These are phyloP conservation scores for Gynochthodes officinalis DNA, from an alignment of 257 asterid genomes.

Conservation along the genomic window DNA sequence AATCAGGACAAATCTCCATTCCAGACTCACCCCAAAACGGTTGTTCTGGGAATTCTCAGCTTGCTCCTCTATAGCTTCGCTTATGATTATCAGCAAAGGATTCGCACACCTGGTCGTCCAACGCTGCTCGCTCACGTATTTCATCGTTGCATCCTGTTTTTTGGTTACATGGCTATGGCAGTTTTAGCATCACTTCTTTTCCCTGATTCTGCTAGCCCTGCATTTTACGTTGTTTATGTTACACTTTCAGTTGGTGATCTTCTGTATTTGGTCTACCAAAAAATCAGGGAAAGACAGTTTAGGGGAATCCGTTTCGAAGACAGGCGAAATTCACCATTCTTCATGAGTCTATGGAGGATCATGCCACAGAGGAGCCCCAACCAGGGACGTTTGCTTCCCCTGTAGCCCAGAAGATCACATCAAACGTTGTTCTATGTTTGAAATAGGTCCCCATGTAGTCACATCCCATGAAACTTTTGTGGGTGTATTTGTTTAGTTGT, in stretches of 20 bases:
- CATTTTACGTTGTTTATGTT: neutral
- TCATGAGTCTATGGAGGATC: neutral
- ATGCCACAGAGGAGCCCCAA: neutral
- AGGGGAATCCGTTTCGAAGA: neutral
- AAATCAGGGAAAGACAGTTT: neutral
- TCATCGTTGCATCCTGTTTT: neutral
- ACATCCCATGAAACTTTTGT: too few relatives aligned
- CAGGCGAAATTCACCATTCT: neutral
- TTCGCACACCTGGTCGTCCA: neutral
- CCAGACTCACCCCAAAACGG: neutral
- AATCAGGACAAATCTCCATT: slow-evolving; percentile 3
- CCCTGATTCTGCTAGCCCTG: slow-evolving; percentile 3
- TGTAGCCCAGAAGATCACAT: neutral
- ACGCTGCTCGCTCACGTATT: neutral
- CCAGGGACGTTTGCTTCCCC: neutral
- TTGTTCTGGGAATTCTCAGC: neutral
- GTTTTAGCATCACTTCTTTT: slow-evolving; percentile 6
- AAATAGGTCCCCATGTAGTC: too few relatives aligned
- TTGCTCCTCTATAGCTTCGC: slow-evolving; percentile 2
- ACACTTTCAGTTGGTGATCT: neutral
- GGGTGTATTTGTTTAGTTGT: too few relatives aligned
- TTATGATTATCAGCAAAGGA: neutral
- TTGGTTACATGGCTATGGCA: neutral
- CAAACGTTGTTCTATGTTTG: too few relatives aligned
- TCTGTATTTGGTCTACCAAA: neutral